Evolutionary conservation across 2,329 filamentous ascomycete genomes (phyloP).

Genomic region (Fusarium xyrophilum): DNA sequence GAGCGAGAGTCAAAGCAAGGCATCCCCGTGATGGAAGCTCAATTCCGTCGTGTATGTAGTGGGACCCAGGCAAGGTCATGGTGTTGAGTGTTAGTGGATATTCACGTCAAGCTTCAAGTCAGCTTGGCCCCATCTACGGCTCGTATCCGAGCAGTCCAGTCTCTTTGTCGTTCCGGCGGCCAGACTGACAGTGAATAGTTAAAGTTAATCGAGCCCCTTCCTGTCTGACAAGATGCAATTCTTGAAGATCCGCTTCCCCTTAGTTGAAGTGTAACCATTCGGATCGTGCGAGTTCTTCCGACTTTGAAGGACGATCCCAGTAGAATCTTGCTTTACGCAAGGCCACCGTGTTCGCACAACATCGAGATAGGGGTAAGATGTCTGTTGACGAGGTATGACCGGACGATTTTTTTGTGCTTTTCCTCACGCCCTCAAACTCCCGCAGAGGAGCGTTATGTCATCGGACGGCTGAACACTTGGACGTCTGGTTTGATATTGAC

Average conservation of each 20-base stretch:
- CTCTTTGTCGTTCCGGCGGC: neutral
- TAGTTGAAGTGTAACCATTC: constrained; percentile 1
- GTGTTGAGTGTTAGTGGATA: constrained; percentile 15
- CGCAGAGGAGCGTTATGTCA: neutral
- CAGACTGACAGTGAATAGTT: neutral
- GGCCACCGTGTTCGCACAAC: constrained; percentile 13
- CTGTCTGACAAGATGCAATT: neutral
- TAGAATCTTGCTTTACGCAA: neutral
- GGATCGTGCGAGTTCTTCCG: neutral
- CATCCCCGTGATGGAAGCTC: constrained; percentile 27
- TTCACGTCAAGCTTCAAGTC: constrained; percentile 10
- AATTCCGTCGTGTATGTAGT: constrained; percentile 7
- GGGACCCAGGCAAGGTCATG: constrained; percentile 16
- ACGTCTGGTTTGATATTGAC: neutral
- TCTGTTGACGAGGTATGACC: neutral
- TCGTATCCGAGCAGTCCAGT: constrained; percentile 21
- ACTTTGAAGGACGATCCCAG: constrained; percentile 1
- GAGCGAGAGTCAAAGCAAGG: constrained; percentile 21
- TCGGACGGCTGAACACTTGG: neutral
- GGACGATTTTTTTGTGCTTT: neutral
- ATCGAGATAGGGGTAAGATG: constrained; percentile 3
- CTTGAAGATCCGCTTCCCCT: neutral
- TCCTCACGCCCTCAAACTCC: neutral
- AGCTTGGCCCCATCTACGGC: constrained; percentile 17
- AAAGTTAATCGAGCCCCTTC: constrained; percentile 1